Conservation (phyloP, 345 rosid species). For the Brassica rapa region DNA sequence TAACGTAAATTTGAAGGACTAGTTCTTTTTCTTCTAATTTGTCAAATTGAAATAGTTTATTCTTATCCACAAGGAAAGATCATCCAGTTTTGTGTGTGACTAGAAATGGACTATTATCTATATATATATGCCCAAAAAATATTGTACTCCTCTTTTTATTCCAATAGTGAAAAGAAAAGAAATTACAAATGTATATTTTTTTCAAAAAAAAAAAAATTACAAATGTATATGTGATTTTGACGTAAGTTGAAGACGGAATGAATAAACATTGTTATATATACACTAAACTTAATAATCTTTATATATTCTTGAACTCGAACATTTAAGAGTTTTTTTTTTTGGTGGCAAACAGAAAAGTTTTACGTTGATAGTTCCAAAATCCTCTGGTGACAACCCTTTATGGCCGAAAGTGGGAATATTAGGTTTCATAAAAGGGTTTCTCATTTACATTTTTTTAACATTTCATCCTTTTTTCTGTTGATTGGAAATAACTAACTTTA, state of each 20-base stretch:
- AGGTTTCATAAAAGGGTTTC: not conserved
- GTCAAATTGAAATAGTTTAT: not conserved
- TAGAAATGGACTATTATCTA: not conserved
- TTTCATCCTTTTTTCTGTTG: not conserved
- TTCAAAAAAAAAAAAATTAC: no score
- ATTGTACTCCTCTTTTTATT: not conserved
- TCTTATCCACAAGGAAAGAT: conserved; percentile 7
- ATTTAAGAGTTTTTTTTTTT: not conserved
- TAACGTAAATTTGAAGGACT: not conserved
- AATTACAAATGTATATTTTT: not conserved
- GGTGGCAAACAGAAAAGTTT: conserved; percentile 12
- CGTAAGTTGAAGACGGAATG: not conserved
- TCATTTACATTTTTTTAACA: conserved; percentile 2
- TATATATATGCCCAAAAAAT: not conserved
- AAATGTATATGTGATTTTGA: conserved; percentile 9
- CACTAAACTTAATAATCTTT: not conserved
- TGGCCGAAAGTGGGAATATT: no score
- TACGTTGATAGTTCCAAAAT: conserved; percentile 28
- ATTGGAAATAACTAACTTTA: not conserved
- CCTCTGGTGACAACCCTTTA: not conserved
- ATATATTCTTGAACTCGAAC: not conserved
- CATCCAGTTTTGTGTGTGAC: not conserved
- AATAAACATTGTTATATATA: not conserved
- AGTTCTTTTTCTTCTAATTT: not conserved
- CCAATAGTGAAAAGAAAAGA: not conserved